Percentiles rank a stretch among this genome's conserved stretches.
Evolutionary conservation across 129 eudicot species (phyloP).

Genomic region (Glebionis coronaria): DNA sequence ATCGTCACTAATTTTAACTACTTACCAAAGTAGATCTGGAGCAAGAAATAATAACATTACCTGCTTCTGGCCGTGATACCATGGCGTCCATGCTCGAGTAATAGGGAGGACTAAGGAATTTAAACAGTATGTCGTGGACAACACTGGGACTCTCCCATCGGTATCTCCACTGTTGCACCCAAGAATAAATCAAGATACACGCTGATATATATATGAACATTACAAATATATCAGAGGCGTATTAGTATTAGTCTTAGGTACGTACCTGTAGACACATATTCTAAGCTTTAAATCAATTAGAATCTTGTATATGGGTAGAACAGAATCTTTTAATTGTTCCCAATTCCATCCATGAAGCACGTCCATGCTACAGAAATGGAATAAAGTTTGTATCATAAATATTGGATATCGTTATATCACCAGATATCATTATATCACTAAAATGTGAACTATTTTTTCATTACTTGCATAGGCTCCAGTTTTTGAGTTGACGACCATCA

Average conservation of each 20-base stretch:
- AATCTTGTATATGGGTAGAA: constrained; percentile 77
- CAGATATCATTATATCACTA: too few species aligned
- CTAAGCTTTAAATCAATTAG: constrained; percentile 70
- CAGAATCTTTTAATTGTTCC: constrained; percentile 54
- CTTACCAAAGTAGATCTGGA: background rate
- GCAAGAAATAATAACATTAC: constrained; percentile 27
- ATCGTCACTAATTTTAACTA: background rate
- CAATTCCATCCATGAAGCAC: constrained; percentile 56
- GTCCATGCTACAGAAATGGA: constrained; percentile 53
- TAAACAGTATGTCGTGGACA: constrained; percentile 84
- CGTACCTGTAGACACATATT: constrained; percentile 87
- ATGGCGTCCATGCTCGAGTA: constrained; percentile 77
- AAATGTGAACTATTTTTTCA: background rate
- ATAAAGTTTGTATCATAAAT: background rate
- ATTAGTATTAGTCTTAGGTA: background rate
- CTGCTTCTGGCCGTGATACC: constrained; percentile 93
- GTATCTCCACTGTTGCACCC: constrained; percentile 69
- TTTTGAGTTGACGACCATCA: constrained; percentile 52
- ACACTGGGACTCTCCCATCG: constrained; percentile 90
- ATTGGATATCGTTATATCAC: background rate
- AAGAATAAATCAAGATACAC: background rate
- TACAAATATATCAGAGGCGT: background rate
- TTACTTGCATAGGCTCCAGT: constrained; percentile 97
- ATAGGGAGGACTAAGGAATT: constrained; percentile 68
- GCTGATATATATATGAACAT: background rate